Conservation (phyloP, 169 alveolate species). For the Cryptosporidium bovis region DNA sequence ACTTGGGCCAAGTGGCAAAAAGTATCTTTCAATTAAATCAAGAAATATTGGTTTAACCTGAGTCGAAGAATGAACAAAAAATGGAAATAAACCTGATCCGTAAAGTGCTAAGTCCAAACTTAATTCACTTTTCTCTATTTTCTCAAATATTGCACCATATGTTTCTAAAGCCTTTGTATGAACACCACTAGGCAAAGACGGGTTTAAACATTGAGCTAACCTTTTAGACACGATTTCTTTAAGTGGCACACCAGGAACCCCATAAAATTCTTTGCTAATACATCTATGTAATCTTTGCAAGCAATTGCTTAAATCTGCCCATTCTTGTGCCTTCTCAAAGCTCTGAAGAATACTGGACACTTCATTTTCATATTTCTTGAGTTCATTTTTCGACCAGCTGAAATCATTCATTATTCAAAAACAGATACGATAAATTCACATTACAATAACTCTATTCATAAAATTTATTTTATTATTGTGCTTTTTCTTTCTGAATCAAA, state of each 20-base stretch:
- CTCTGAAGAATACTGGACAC: conserved; percentile 82
- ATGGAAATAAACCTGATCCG: conserved; percentile 91
- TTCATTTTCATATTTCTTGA: conserved; percentile 78
- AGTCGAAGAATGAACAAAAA: conserved; percentile 88
- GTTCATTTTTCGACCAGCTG: conserved; percentile 69
- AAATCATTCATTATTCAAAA: conserved; percentile 37
- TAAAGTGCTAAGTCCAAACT: conserved; percentile 89
- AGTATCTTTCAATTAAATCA: conserved; percentile 84
- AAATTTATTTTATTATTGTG: too few relatives aligned
- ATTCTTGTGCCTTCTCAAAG: conserved; percentile 91
- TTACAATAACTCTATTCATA: neutral
- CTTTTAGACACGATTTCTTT: conserved; percentile 89
- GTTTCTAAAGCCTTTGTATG: conserved; percentile 91
- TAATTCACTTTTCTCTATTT: conserved; percentile 85
- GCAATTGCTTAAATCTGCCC: conserved; percentile 93
- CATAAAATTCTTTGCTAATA: conserved; percentile 78
- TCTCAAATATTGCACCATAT: conserved; percentile 87
- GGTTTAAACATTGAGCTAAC: conserved; percentile 92
- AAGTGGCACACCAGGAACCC: conserved; percentile 82
- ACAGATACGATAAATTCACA: neutral
- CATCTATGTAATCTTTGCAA: conserved; percentile 86
- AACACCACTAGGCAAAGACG: conserved; percentile 91
- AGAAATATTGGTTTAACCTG: conserved; percentile 89
- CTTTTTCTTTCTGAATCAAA: too few relatives aligned
- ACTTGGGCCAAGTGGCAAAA: conserved; percentile 86